Evolutionary conservation across 192 early-diverging fungal genomes (phyloP).

Genomic region (Pilaira anomala): DNA sequence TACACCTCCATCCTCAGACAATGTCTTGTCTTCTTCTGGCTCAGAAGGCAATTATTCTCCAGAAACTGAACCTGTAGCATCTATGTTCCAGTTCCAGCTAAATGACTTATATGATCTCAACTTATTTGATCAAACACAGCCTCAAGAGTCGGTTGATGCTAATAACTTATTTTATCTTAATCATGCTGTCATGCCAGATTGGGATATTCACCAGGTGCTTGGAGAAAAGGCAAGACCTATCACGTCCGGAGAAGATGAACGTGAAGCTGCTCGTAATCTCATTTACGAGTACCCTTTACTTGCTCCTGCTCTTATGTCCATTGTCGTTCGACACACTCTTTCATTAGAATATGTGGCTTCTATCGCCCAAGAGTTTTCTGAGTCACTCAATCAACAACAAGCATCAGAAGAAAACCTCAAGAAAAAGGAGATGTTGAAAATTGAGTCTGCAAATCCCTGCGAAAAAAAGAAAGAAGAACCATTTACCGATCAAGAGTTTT

Average conservation of each 20-base stretch:
- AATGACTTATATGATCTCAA: slow-evolving; percentile 5
- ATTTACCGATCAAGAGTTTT: not conserved
- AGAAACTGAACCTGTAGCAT: not conserved
- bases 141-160: not conserved
- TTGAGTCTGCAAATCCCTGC: not conserved
- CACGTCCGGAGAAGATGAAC: not conserved
- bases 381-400: not conserved
- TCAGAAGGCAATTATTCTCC: slow-evolving; percentile 6
- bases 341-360: slow-evolving; percentile 12
- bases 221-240: slow-evolving; percentile 5
- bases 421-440: not conserved
- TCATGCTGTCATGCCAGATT: slow-evolving; percentile 3
- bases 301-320: slow-evolving; percentile 30
- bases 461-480: not conserved
- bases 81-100: not conserved
- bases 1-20: not conserved
- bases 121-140: slow-evolving; percentile 2
- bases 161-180: not conserved
- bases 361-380: not conserved
- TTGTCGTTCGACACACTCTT: slow-evolving; percentile 28
- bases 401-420: not conserved
- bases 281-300: slow-evolving; percentile 22
- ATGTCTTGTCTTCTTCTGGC: not conserved
- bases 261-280: not conserved
- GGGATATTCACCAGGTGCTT: slow-evolving; percentile 12